Base-by-base conservation (phyloP, 768 basidiomycete genomes). In the Plicaturopsis crispa region DNA sequence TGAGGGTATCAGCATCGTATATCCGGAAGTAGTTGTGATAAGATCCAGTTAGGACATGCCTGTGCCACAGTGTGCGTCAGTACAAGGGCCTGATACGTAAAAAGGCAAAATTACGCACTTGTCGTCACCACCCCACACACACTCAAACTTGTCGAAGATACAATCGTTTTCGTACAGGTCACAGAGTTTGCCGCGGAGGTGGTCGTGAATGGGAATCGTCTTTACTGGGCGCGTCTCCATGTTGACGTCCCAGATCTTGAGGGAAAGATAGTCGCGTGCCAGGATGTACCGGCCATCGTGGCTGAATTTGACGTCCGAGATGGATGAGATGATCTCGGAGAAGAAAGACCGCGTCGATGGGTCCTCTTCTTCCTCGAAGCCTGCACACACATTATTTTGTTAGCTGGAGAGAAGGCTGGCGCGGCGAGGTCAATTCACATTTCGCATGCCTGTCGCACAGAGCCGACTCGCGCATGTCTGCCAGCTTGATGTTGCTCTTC, bases 1-100 rank as follows among this genome's bases (percentile, higher is more conserved):
- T 84, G 45, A 80, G 56, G 22, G 81, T 79, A 43, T 94, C 89
- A 10, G 50, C 8, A 38, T 80, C 78, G 65, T 91, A 99, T 78
- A 99, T 96, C 60, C 92, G 91, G 85, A 99, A 93, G 68, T 94
- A 98, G 67, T 99, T 99, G 69, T 98, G 94, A 68, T 99, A 99
- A 36, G 96, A 98, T 31, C 96, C 96, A n/a, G 96, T 97, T 47
- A 99, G 70, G 43, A 98, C 91, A 60, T 93, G 82, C 54, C 96
- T 99, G 52, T 6, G 28, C 40, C 21, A 34, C 42, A 40, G 31
- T 17, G 39, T 42, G 35, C 40, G 49, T 58, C 35, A 60, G 49
- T 40, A 43, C 19, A 14, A 28, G 26, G 8, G 26, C 23, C 42
- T 42, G 35, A 36, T 38, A 33, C 17, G 36, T 35, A 38, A 41